Percentiles rank a stretch among this genome's conserved stretches.
These are phyloP conservation scores for Gastrolobium bilobum DNA, from an alignment of 306 rosid genomes.

Conservation along the genomic window DNA sequence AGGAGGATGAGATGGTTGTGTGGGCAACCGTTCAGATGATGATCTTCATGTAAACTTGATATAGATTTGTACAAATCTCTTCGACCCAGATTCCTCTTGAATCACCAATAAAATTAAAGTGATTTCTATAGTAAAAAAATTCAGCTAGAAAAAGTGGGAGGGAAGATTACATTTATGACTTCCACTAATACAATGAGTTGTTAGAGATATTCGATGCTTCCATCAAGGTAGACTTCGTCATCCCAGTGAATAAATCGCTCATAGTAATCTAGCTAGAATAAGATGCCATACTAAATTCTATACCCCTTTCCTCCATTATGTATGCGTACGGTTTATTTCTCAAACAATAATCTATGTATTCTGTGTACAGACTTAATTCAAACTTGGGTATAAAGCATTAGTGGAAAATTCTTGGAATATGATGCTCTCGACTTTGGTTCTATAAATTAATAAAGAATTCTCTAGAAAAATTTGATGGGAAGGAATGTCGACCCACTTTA, in stretches of 20 bases:
- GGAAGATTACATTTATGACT: conserved; percentile 35
- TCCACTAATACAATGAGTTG: conserved; percentile 31
- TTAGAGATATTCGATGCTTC: conserved; percentile 36
- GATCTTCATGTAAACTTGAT: neutral
- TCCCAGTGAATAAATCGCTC: conserved; percentile 9
- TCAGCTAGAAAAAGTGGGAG: conserved; percentile 4
- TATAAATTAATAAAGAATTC: conserved; percentile 23
- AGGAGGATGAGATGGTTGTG: no score
- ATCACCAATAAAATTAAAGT: neutral
- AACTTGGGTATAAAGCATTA: neutral
- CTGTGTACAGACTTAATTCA: neutral
- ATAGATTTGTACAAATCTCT: neutral
- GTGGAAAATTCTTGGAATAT: conserved; percentile 54
- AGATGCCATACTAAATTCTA: conserved; percentile 49
- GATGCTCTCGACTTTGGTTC: conserved; percentile 55
- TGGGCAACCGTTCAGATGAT: no score
- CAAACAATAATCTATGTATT: neutral
- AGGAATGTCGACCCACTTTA: conserved; percentile 43
- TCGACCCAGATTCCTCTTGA: conserved; percentile 1
- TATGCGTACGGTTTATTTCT: neutral
- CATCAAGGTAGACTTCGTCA: conserved; percentile 36
- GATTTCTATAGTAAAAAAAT: conserved; percentile 1
- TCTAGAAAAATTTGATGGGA: conserved; percentile 12
- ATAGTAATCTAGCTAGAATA: conserved; percentile 48
- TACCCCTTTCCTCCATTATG: conserved; percentile 20